These are phyloP conservation scores for Sequoiadendron giganteum DNA, from an alignment of 75 land plant genomes.

Conservation along the genomic window DNA sequence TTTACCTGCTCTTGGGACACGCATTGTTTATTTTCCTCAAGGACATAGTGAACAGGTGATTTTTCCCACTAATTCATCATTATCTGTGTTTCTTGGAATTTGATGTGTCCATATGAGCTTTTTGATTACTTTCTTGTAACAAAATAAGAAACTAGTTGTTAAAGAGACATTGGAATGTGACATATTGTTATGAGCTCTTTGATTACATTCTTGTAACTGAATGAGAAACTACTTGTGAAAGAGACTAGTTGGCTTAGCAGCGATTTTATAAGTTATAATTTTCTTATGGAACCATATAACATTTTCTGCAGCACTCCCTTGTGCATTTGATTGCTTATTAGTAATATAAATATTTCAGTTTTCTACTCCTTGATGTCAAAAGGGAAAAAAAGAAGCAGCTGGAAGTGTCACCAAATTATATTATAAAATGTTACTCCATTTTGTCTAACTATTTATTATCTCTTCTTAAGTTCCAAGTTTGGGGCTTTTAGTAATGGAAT, in stretches of 20 bases:
- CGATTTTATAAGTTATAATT: neutral
- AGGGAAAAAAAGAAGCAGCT: too few relatives aligned
- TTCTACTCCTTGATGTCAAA: neutral
- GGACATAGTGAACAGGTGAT: constrained; percentile 81
- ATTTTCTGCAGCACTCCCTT: neutral
- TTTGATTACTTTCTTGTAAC: neutral
- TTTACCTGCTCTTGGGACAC: constrained; percentile 66
- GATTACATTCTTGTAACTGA: neutral
- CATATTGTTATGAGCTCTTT: neutral
- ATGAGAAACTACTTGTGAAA: neutral
- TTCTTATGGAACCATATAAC: neutral
- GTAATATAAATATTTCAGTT: neutral
- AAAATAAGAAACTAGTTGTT: neutral
- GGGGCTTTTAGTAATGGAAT: neutral
- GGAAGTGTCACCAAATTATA: neutral
- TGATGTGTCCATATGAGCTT: neutral
- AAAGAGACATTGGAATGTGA: neutral
- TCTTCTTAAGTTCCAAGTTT: neutral
- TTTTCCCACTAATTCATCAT: neutral
- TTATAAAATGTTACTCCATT: too few relatives aligned
- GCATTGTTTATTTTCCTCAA: constrained; percentile 76
- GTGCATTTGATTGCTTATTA: neutral
- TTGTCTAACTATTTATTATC: too few relatives aligned
- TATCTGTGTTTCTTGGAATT: neutral
- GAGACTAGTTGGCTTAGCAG: neutral